Percentiles rank a stretch among this genome's conserved stretches.
These are phyloP conservation scores for Claviceps digitariae DNA, from an alignment of 2,329 filamentous ascomycete species.

Conservation along the genomic window DNA sequence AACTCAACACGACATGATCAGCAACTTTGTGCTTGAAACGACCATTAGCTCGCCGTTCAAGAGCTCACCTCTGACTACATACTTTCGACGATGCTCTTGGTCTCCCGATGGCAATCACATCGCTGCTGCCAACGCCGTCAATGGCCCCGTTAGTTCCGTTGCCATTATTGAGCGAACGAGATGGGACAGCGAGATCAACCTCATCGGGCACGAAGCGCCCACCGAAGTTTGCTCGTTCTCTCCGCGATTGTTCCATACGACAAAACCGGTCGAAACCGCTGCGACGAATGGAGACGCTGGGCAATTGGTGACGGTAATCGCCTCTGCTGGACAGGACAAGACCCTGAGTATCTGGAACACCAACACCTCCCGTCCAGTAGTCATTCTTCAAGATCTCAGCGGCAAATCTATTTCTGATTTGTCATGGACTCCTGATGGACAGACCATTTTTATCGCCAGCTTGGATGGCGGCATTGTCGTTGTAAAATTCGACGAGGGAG, in stretches of 20 bases:
- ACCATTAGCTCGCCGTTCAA: slow-evolving; percentile 80
- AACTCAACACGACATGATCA: slow-evolving; percentile 86
- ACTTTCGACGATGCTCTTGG: slow-evolving; percentile 94
- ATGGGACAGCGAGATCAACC: slow-evolving; percentile 94
- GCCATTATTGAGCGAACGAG: slow-evolving; percentile 84
- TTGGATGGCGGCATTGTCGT: slow-evolving; percentile 81
- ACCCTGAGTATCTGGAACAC: slow-evolving; percentile 97
- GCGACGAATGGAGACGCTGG: slow-evolving; percentile 29
- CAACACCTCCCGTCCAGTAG: slow-evolving; percentile 78
- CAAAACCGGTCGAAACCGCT: slow-evolving; percentile 45
- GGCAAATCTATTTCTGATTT: slow-evolving; percentile 90
- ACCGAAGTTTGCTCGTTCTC: slow-evolving; percentile 97
- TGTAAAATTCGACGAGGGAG: slow-evolving; percentile 69
- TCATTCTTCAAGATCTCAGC: slow-evolving; percentile 79
- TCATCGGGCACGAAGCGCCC: slow-evolving; percentile 93
- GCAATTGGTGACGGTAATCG: slow-evolving; percentile 73
- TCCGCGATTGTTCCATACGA: slow-evolving; percentile 70
- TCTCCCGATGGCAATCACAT: slow-evolving; percentile 96
- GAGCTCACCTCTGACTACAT: slow-evolving; percentile 87
- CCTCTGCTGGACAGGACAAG: slow-evolving; percentile 93
- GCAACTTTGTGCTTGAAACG: slow-evolving; percentile 92
- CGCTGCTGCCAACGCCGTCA: slow-evolving; percentile 90
- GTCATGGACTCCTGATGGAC: slow-evolving; percentile 85
- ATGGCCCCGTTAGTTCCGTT: slow-evolving; percentile 92
- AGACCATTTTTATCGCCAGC: slow-evolving; percentile 72